These are phyloP conservation scores for Nakaseomyces delphensis DNA, from an alignment of 1,139 yeast genomes.

Conservation along the genomic window DNA sequence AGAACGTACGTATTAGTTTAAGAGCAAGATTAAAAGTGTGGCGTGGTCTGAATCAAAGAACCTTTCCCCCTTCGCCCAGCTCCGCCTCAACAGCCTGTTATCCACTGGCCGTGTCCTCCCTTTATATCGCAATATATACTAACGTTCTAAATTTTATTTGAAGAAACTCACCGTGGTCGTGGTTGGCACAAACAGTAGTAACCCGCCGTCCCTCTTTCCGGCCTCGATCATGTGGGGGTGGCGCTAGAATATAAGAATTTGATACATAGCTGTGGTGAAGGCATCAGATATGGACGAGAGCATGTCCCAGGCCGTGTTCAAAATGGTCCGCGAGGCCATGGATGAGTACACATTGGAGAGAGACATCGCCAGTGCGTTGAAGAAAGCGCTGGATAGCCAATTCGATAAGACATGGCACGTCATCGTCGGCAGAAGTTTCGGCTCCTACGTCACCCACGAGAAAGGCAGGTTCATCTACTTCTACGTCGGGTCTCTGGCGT, in stretches of 20 bases:
- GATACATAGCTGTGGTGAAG: conserved; percentile 27
- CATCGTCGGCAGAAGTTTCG: conserved; percentile 87
- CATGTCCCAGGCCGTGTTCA: conserved; percentile 49
- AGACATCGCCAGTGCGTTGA: conserved; percentile 74
- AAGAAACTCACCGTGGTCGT: no score
- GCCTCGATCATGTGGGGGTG: not conserved
- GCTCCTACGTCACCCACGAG: conserved; percentile 87
- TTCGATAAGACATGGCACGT: conserved; percentile 93
- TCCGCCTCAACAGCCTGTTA: no score
- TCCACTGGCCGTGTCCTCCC: no score
- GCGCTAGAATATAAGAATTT: no score
- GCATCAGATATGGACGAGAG: conserved; percentile 41
- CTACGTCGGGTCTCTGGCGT: conserved; percentile 72
- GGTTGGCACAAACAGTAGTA: no score
- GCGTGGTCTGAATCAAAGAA: no score
- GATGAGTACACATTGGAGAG: conserved; percentile 46
- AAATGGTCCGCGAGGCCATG: conserved; percentile 48
- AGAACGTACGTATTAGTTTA: conserved; percentile 2
- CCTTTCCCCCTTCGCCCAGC: no score
- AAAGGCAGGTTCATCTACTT: conserved; percentile 77
- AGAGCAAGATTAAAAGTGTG: no score
- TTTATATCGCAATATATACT: no score
- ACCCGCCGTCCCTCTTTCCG: no score
- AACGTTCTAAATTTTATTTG: no score
- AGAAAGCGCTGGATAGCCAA: conserved; percentile 58